These are phyloP conservation scores for Nakazawaea ambrosiae DNA, from an alignment of 805 yeast species.

Conservation along the genomic window DNA sequence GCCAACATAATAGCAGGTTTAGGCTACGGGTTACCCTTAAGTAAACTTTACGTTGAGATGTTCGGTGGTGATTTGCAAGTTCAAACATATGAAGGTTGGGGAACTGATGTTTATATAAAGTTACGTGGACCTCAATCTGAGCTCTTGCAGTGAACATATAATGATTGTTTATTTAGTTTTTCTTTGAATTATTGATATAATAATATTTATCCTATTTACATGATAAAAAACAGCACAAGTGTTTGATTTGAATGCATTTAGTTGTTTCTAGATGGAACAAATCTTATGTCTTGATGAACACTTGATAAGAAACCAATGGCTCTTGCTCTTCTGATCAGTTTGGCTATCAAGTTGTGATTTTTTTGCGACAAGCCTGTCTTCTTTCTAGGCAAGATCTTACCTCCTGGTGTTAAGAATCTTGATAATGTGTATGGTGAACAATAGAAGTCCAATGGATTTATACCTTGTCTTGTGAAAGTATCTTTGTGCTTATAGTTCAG, in stretches of 20 bases:
- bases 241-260: slow-evolving; percentile 5
- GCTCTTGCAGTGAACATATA: slow-evolving; percentile 11
- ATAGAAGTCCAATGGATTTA: slow-evolving; percentile 66
- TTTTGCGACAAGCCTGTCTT: slow-evolving; percentile 58
- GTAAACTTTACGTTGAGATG: slow-evolving; percentile 65
- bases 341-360: slow-evolving; percentile 66
- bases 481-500: slow-evolving; percentile 7
- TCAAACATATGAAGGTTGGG: slow-evolving; percentile 69
- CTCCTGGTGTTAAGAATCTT: slow-evolving; percentile 59
- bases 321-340: slow-evolving; percentile 75
- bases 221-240: too few species aligned
- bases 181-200: too few species aligned
- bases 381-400: slow-evolving; percentile 68
- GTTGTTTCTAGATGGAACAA: slow-evolving; percentile 13
- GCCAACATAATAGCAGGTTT: slow-evolving; percentile 74
- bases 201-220: too few species aligned
- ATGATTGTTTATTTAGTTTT: background rate
- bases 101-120: slow-evolving; percentile 68
- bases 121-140: slow-evolving; percentile 28
- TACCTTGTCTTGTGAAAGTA: slow-evolving; percentile 30
- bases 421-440: slow-evolving; percentile 66
- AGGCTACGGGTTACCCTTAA: slow-evolving; percentile 92
- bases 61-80: slow-evolving; percentile 66
- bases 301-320: slow-evolving; percentile 73
- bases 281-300: slow-evolving; percentile 56